A percentile compares a stretch with the other conserved stretches of the same genome.
These are phyloP conservation scores for Chenopodium quinoa DNA, from an alignment of 148 eudicot genomes.

Conservation along the genomic window DNA sequence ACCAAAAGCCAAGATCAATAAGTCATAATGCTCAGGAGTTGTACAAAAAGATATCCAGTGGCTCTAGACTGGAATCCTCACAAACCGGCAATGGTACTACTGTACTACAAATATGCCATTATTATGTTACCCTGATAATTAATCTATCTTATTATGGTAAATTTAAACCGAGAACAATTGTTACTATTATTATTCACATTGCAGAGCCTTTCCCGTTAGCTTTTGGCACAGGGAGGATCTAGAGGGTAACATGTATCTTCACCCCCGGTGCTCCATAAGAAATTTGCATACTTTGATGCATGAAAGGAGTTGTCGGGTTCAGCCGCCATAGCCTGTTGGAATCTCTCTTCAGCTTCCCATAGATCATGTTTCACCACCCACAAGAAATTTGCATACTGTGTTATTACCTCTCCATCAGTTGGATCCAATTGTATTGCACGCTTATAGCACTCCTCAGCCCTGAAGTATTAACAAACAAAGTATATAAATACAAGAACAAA, in stretches of 20 bases:
- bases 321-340: slow-evolving; percentile 52
- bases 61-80: slow-evolving; percentile 22
- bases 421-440: slow-evolving; percentile 53
- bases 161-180: slow-evolving; percentile 6
- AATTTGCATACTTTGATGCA: slow-evolving; percentile 70
- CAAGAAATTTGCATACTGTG: slow-evolving; percentile 63
- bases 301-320: slow-evolving; percentile 59
- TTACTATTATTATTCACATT: slow-evolving; percentile 30
- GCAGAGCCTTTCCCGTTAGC: slow-evolving; percentile 12
- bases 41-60: slow-evolving; percentile 15
- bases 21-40: slow-evolving; percentile 23
- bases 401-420: slow-evolving; percentile 48
- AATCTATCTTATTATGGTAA: slow-evolving; percentile 22
- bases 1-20: slow-evolving; percentile 24
- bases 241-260: slow-evolving; percentile 74
- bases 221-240: slow-evolving; percentile 26
- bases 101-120: slow-evolving; percentile 12
- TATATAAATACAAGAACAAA: not conserved
- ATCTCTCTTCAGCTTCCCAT: slow-evolving; percentile 72
- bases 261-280: slow-evolving; percentile 85
- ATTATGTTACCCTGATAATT: slow-evolving; percentile 27
- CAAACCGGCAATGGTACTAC: slow-evolving; percentile 13
- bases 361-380: slow-evolving; percentile 62
- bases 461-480: slow-evolving; percentile 14
- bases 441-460: slow-evolving; percentile 82